Evolutionary conservation across 2,329 filamentous ascomycete genomes (phyloP), one percentile per base, ranked within the genome.

Genomic region (Mycocentrospora acerina): DNA sequence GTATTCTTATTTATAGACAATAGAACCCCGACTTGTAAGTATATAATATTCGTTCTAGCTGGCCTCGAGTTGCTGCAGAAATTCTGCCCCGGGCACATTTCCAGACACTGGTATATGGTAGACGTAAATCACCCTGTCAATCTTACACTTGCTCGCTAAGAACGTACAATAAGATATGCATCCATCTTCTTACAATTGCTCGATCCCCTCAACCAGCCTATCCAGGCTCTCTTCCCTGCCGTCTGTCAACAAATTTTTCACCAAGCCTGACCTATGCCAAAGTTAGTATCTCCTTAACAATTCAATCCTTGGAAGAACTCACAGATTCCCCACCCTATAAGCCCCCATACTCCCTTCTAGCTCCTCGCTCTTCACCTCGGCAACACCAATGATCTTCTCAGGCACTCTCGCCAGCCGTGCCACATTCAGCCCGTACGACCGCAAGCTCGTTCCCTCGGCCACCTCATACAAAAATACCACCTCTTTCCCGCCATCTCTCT

Each of bases 401-500:
- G 91, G 90, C 28, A 98, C 79, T 35, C 84, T 84, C 2, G 93
- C 93, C 36, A 98, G 70, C 30, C 88, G 77, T 11, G 93, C 93
- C 15, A 97, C 93, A 65, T 97, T 97, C 40, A 98, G 51, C 1
- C 94, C 93, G 64, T 98, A 98, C 13, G 88, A 94, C 4, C 93
- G 80, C 73, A 97, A 90, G 7, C 93, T 91, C 9, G 95, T 88
- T 9, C 93, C 93, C 49, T 93, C 88, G 1, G 81, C 86, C 2
- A 96, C 85, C 63, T 96, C 89, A 62, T 98, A 98, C 32, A 98
- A 68, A 59, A 98, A 98, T 0, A 93, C 96, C 29, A 98, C 85
- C 30, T 95, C 85, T 24, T 87, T 82, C 0, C 73, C 79, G 4
- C 70, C 72, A 2, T 73, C 71, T 2, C 55, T 59, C 32, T 69